Evolutionary conservation across 2,329 filamentous ascomycete genomes (phyloP).

Genomic region (Colletotrichum sp.): DNA sequence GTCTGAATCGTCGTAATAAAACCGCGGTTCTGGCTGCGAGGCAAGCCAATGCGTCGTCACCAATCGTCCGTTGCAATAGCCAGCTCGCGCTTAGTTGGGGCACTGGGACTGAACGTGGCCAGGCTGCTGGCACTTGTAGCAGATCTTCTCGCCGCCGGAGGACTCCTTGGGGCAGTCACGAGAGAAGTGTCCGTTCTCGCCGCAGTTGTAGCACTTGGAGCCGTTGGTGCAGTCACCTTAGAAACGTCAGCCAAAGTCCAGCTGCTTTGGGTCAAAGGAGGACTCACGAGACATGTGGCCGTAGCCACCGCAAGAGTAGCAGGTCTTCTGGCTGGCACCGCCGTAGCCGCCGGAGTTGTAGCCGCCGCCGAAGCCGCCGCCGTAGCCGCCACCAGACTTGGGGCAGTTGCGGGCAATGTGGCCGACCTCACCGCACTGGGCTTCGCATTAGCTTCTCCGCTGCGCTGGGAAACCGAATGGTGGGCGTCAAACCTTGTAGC

Average conservation of each 20-base stretch:
- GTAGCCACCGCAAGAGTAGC: constrained; percentile 97
- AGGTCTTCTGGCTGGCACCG: constrained; percentile 75
- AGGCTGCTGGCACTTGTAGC: constrained; percentile 90
- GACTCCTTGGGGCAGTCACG: constrained; percentile 96
- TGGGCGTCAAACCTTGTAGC: constrained; percentile 74
- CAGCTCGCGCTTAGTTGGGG: constrained; percentile 64
- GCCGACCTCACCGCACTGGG: constrained; percentile 85
- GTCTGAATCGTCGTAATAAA: constrained; percentile 3
- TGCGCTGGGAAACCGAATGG: neutral
- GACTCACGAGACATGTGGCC: constrained; percentile 89
- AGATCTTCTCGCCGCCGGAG: constrained; percentile 87
- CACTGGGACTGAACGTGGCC: constrained; percentile 95
- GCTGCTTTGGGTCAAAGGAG: neutral
- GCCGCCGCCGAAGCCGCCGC: constrained; percentile 53
- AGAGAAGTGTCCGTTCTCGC: constrained; percentile 91
- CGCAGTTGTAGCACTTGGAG: constrained; percentile 99
- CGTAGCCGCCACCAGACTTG: constrained; percentile 59
- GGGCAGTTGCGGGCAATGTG: constrained; percentile 95
- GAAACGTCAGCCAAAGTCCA: constrained; percentile 5
- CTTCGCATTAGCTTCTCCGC: constrained; percentile 11
- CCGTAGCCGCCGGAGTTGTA: constrained; percentile 51
- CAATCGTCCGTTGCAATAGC: constrained; percentile 4
- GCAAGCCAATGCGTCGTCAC: constrained; percentile 19
- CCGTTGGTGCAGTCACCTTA: constrained; percentile 92
- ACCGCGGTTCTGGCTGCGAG: neutral